Base-by-base conservation (phyloP, 192 early-diverging fungal species). In the Coemansia sp. region DNA sequence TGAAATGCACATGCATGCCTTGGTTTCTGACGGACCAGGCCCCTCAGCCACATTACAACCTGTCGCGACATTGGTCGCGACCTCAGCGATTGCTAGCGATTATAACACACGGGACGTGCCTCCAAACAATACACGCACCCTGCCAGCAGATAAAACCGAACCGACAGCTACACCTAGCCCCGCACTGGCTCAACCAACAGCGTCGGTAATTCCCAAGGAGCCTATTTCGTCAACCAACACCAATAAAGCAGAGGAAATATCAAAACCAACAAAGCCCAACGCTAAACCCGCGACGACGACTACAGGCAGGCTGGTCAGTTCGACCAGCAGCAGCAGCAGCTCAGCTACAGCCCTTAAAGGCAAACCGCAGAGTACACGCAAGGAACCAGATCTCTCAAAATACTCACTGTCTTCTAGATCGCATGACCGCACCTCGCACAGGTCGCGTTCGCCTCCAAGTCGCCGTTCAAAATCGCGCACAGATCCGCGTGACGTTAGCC, bases 81-180 rank as follows among this genome's bases (percentile, higher is more conserved):
- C 8, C 20, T 19, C 19, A 42, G 14, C 27, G 34, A 58, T 28
- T n/a, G 23, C 15, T 50, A n/a, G 44, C 17, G 31, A 54, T n/a
- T n/a, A n/a, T 8, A 23, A 44, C 4, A 28, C 22, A 19, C 54
- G 30, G 38, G 23, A 54, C 6, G 37, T 37, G 23, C 62, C 57
- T 5, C 34, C 7, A 36, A n/a, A n/a, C n/a, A n/a, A n/a, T n/a
- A n/a, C n/a, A n/a, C n/a, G n/a, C n/a, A n/a, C n/a, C n/a, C n/a
- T n/a, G n/a, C n/a, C n/a, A 57, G 41, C 61, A 53, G 20, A 31
- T 11, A 14, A 14, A 44, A n/a, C n/a, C n/a, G n/a, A n/a, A n/a
- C n/a, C n/a, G n/a, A n/a, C n/a, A n/a, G n/a, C n/a, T n/a, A n/a
- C n/a, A n/a, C n/a, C n/a, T n/a, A n/a, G n/a, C n/a, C n/a, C n/a